Evolutionary conservation across 108 stramenopile genomes (phyloP).

Genomic region (Cyclostephanos invisitatus): DNA sequence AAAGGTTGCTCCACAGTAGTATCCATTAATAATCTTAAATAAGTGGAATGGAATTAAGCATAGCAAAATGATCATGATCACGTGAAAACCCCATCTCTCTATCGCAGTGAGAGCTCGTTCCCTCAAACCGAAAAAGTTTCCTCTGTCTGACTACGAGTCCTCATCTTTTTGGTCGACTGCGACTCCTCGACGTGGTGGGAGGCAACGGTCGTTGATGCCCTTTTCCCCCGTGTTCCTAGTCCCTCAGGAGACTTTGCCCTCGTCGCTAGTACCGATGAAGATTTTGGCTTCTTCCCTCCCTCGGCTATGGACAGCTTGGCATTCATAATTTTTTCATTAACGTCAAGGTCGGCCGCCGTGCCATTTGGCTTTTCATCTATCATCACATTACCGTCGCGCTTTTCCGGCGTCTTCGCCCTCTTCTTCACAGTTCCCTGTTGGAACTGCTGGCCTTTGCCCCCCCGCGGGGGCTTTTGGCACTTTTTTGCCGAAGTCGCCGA

Average conservation of each 20-base stretch:
- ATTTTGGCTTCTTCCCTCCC: conserved; percentile 12
- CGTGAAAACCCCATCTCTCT: background rate
- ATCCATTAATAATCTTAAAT: conserved; percentile 1
- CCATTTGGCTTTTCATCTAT: conserved; percentile 5
- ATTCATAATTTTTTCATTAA: conserved; percentile 36
- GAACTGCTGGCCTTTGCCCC: background rate
- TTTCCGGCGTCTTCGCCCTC: conserved; percentile 23
- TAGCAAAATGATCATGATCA: background rate
- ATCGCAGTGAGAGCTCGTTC: background rate
- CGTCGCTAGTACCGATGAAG: conserved; percentile 3
- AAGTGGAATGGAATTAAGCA: background rate
- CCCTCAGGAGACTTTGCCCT: conserved; percentile 28
- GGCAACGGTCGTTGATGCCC: conserved; percentile 12
- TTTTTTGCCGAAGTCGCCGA: conserved; percentile 13
- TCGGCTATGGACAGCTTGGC: conserved; percentile 46
- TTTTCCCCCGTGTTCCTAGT: conserved; percentile 21
- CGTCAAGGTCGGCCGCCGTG: conserved; percentile 10
- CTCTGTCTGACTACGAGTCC: conserved; percentile 20
- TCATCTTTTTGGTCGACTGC: conserved; percentile 7
- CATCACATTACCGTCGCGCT: conserved; percentile 7
- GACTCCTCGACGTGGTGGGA: conserved; percentile 25
- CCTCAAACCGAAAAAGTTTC: conserved; percentile 10
- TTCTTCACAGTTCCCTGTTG: conserved; percentile 22
- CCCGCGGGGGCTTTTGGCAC: background rate
- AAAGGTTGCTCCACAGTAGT: background rate